Percentiles rank a stretch among this genome's conserved stretches.
phyloP scores from a whole-genome alignment of 768 basidiomycete species.

The Pulveroboletus sp. region DNA sequence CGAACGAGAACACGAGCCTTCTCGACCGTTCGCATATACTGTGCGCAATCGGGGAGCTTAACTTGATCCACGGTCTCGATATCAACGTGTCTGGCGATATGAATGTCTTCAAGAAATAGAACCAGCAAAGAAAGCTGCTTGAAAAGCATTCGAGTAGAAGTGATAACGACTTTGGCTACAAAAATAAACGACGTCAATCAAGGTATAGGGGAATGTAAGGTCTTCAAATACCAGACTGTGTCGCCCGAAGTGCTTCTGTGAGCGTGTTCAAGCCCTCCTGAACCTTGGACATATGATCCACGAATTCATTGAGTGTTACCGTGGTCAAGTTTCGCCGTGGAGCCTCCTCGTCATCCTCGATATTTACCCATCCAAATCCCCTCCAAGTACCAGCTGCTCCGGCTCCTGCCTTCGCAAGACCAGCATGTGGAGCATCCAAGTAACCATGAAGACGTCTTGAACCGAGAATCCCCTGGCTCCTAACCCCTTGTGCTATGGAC shows the following conservation, averaged over 20 bases:
- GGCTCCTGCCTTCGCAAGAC: conserved; percentile 42
- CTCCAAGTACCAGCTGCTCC: conserved; percentile 50
- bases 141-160: conserved; percentile 31
- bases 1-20: conserved; percentile 45
- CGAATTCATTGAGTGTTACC: conserved; percentile 33
- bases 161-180: conserved; percentile 21
- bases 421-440: conserved; percentile 34
- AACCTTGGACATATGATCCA: conserved; percentile 20
- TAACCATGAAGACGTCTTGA: conserved; percentile 36
- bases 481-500: conserved; percentile 49
- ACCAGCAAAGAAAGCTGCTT: conserved; percentile 40
- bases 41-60: conserved; percentile 31
- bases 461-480: conserved; percentile 24
- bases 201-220: not conserved
- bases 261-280: conserved; percentile 27
- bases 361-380: conserved; percentile 48
- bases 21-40: conserved; percentile 40
- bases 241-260: conserved; percentile 15
- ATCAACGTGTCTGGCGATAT: conserved; percentile 50
- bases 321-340: conserved; percentile 25
- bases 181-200: not conserved
- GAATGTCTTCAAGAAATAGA: conserved; percentile 41
- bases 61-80: conserved; percentile 38
- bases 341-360: conserved; percentile 32
- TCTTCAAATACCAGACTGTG: conserved; percentile 16